These are phyloP conservation scores for Paratrypanosoma confusum DNA, from an alignment of 208 protist genomes.

Conservation along the genomic window DNA sequence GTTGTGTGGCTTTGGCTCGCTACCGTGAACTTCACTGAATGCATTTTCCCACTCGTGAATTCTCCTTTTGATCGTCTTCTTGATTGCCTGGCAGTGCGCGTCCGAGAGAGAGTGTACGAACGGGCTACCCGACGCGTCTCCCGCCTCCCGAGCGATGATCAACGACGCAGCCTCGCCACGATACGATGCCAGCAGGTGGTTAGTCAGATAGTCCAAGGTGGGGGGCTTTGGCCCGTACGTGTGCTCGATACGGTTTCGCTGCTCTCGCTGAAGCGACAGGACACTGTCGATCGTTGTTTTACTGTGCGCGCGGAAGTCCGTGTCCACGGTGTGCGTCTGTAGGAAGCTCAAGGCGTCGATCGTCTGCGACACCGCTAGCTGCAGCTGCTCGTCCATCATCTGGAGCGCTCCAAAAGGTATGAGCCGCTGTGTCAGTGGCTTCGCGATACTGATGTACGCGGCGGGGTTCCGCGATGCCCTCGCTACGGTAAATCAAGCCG, in stretches of 20 bases:
- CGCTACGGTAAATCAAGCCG: too few species aligned
- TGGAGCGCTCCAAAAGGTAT: too few species aligned
- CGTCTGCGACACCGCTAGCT: constrained; percentile 22
- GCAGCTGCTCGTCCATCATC: constrained; percentile 14
- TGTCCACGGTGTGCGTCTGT: constrained; percentile 64
- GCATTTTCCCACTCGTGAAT: constrained; percentile 83
- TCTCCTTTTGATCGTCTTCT: constrained; percentile 80
- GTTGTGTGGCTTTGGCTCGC: constrained; percentile 47
- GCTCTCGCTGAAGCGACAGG: constrained; percentile 56
- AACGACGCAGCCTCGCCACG: constrained; percentile 59
- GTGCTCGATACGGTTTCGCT: constrained; percentile 60
- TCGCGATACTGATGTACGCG: too few species aligned
- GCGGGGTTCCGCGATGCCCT: too few species aligned
- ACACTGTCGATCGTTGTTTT: constrained; percentile 51
- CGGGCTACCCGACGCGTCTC: constrained; percentile 18
- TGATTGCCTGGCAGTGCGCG: constrained; percentile 53
- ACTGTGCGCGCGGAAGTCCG: constrained; percentile 62
- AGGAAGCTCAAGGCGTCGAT: constrained; percentile 65
- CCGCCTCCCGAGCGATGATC: constrained; percentile 36
- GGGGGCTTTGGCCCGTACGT: constrained; percentile 40
- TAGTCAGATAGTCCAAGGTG: constrained; percentile 44
- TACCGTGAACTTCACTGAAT: constrained; percentile 45
- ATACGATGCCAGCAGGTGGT: constrained; percentile 53
- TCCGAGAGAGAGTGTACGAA: constrained; percentile 35
- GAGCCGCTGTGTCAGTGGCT: too few species aligned